Evolutionary conservation across 2,329 filamentous ascomycete species (phyloP), one percentile per base, ranked within the genome.

Genomic region (Fusarium sp.): DNA sequence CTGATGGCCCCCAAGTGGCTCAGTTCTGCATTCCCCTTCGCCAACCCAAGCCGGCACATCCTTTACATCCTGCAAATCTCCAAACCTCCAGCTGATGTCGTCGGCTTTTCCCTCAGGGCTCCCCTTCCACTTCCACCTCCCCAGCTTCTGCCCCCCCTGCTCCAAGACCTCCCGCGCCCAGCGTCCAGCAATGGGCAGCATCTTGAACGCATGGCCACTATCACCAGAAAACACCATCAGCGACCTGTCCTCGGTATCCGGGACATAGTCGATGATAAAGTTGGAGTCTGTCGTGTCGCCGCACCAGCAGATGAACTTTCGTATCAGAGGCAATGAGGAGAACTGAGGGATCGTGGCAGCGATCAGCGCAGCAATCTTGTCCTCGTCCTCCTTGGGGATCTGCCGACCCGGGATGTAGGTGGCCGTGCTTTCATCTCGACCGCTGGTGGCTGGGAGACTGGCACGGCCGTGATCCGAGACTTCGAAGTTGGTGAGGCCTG

Each of bases 191-290:
- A 90, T 84, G 0, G 89, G 90, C 58, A 92, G 84, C 88, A 91
- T 90, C 80, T 92, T 91, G 79, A 91, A 91, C 0, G 85, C 88
- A 77, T 91, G 89, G 0, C 89, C 89, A 1, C 88, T 91, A 76
- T 91, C 89, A 2, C 89, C 89, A 0, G 87, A 85, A 1, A 87
- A 76, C 0, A 90, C 77, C 8, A 91, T 81, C 7, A 91, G 80
- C 2, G 60, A 64, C 25, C 64, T 35, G 5, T 84, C 85, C 6
- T 81, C 80, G 4, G 83, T 87, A 1, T 81, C 80, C 0, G 89
- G 89, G 4, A 91, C 86, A 66, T 84, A 88, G 76, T 92, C 90
- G 57, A 92, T 84, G 43, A 90, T 84, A 69, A 86, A 92, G 50
- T 92, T 87, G 4, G 88, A 90, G 75, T 91, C 89, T 6, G 81